Evolutionary conservation across 768 basidiomycete species (phyloP).

Genomic region (Lactarius sp.): DNA sequence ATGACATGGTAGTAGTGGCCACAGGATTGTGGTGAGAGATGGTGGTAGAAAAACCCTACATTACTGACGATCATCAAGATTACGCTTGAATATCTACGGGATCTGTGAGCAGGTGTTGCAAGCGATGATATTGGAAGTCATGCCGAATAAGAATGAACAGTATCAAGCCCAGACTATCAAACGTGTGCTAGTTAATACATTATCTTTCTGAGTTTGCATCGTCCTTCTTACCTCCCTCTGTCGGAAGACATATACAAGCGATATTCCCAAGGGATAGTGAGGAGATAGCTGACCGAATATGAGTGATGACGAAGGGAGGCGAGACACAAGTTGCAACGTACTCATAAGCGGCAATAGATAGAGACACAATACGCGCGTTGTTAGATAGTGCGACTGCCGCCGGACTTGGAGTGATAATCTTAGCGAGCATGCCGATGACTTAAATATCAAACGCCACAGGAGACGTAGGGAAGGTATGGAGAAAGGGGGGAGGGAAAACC

Average conservation of each 20-base stretch:
- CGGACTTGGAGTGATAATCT: not conserved
- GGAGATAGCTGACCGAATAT: constrained; percentile 13
- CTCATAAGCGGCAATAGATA: constrained; percentile 21
- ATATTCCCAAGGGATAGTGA: constrained; percentile 21
- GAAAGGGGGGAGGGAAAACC: not conserved
- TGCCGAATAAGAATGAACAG: constrained; percentile 19
- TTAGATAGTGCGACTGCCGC: not conserved
- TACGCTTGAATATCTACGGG: constrained; percentile 41
- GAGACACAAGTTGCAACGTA: not conserved
- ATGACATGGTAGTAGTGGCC: constrained; percentile 46
- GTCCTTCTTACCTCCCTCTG: not conserved
- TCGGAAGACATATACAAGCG: constrained; percentile 12
- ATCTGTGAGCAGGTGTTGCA: not conserved
- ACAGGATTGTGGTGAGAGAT: constrained; percentile 47
- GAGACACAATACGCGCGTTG: constrained; percentile 13
- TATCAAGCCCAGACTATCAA: constrained; percentile 8
- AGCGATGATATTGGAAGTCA: not conserved
- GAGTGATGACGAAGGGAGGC: not conserved
- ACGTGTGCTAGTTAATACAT: not conserved
- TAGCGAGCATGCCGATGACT: not conserved
- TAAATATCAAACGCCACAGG: not conserved
- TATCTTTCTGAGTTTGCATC: not conserved
- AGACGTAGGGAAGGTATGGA: not conserved
- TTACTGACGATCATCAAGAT: constrained; percentile 46
- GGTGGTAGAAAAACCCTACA: constrained; percentile 52